Conservation (phyloP, 345 rosid species). For the Cardamine chenopodiifolia region DNA sequence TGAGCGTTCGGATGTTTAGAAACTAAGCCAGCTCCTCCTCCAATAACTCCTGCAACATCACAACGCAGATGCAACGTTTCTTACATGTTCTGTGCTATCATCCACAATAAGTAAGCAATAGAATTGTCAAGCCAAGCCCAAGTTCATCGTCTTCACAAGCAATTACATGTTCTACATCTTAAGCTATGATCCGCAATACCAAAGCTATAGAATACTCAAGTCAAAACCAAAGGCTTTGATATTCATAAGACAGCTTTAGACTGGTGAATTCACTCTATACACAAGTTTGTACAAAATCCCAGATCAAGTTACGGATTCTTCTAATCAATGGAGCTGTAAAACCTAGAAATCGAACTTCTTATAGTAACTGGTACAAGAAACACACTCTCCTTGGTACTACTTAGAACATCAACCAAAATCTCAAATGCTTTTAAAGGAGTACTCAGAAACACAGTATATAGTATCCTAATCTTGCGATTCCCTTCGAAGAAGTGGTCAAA, state of each 20-base stretch:
- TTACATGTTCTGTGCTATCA: neutral
- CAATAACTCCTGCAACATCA: slow-evolving; percentile 52
- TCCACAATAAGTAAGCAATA: neutral
- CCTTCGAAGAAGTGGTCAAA: neutral
- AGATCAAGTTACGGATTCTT: neutral
- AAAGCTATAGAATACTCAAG: neutral
- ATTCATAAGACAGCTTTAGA: neutral
- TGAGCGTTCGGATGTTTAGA: slow-evolving; percentile 66
- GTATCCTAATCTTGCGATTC: neutral
- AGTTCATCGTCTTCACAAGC: neutral
- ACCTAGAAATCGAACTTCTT: slow-evolving; percentile 2
- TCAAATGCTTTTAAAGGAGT: neutral
- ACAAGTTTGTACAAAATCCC: neutral
- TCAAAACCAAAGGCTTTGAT: neutral
- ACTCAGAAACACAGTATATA: neutral
- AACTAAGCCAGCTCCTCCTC: slow-evolving; percentile 72
- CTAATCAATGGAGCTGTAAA: neutral
- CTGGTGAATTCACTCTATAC: neutral
- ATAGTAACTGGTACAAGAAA: neutral
- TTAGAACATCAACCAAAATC: neutral
- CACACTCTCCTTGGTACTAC: neutral
- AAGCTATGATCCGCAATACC: slow-evolving; percentile 1
- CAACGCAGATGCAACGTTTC: neutral
- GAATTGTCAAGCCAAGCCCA: neutral
- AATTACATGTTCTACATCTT: neutral